Evolutionary conservation across 352 stramenopile genomes (phyloP), one percentile per base, ranked within the genome.

Genomic region (Globisporangium splendens): DNA sequence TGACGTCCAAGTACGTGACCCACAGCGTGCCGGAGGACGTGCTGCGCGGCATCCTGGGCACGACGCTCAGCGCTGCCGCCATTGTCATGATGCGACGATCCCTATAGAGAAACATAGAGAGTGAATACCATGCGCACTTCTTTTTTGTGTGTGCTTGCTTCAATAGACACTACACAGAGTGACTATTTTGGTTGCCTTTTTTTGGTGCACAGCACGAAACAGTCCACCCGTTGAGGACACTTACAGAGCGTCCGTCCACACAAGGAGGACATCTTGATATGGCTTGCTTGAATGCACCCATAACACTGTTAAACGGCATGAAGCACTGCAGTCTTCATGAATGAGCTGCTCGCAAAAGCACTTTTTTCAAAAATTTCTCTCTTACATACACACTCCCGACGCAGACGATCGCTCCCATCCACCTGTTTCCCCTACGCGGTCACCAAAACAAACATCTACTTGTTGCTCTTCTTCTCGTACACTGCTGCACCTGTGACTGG

Each of bases 381-480:
- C 54, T 66, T 61, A 66, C 43, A 65, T 53, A 57, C 56, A 56
- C 17, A 61, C 55, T 39, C 14, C 20, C 35, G 18, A 2, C 1
- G 3, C 14, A 8, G 7, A 41, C 7, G 7, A 12, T 41, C 12
- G 35, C 35, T 10, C 14, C 24, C 24, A 31, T 31, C 24, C 24
- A 31, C 24, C 5, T 5, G 24, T 5, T 31, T 31, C 24, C 24
- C 24, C 24, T 31, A 5, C 24, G 24, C 24, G 5, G 24, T 31
- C 24, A 31, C 24, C 24, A 31, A 31, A 31, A 43, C 11, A 43
- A 8, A 43, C 38, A 44, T n/a, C 39, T 66, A 86, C 70, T 91
- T 89, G 67, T 88, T 89, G 56, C 72, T 76, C 65, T 93, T 93
- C 75, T 90, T 91, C 66, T 93, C 84, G 64, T 93, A 93, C 46